phyloP scores from a whole-genome alignment of 2,329 filamentous ascomycete genomes.

The Drechslerella dactyloides region DNA sequence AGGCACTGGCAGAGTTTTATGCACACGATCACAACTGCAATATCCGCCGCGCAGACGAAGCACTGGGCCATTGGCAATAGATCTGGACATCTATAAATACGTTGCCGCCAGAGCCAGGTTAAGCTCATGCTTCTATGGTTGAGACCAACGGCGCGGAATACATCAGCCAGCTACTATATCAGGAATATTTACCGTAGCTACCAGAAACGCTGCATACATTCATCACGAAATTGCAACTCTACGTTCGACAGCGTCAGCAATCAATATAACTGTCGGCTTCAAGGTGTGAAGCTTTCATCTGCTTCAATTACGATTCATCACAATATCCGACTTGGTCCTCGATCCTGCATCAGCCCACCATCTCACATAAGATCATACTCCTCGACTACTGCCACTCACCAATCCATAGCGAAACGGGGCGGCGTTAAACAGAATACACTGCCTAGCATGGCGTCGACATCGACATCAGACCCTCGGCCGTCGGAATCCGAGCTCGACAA shows the following conservation, averaged over 20 bases:
- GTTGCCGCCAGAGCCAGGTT: neutral
- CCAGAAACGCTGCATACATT: neutral
- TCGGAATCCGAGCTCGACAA: slow-evolving; percentile 1
- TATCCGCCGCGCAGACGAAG: neutral
- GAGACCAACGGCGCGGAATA: neutral
- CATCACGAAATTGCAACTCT: neutral
- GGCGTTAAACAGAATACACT: no score
- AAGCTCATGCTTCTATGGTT: neutral
- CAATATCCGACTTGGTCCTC: no score
- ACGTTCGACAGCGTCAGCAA: neutral
- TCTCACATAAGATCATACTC: no score
- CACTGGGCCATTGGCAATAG: neutral
- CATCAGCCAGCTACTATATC: neutral
- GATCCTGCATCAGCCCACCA: no score
- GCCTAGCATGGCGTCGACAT: slow-evolving; percentile 29
- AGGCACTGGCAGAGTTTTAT: neutral
- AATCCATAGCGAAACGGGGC: no score
- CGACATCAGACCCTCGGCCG: slow-evolving; percentile 9
- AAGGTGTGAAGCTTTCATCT: neutral
- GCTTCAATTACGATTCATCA: neutral
- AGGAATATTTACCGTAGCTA: neutral
- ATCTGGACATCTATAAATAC: slow-evolving; percentile 1
- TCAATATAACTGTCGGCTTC: neutral
- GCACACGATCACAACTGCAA: neutral
- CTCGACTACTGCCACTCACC: no score